Conservation (phyloP, 1,139 yeast species). For the Saccharomycopsis hybrid region DNA sequence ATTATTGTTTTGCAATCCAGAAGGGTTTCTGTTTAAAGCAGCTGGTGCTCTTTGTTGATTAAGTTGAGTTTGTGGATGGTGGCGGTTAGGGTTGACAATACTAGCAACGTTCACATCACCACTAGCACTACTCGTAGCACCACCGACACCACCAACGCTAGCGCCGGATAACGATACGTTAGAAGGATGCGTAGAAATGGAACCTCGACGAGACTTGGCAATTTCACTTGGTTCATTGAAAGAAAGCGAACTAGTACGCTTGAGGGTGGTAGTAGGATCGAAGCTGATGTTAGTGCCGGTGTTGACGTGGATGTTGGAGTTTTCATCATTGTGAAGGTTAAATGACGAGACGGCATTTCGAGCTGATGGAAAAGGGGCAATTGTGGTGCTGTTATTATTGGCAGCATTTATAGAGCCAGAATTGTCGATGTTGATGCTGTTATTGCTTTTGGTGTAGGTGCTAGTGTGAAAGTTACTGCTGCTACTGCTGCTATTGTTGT, state of each 20-base stretch:
- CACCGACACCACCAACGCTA: too few species aligned
- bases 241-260: conserved; percentile 22
- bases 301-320: not conserved
- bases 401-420: too few species aligned
- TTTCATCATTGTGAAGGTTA: not conserved
- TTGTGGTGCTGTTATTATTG: not conserved
- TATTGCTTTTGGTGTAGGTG: too few species aligned
- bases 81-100: not conserved
- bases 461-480: too few species aligned
- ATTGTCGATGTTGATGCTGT: too few species aligned
- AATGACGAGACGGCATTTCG: too few species aligned
- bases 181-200: conserved; percentile 41
- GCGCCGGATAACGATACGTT: conserved; percentile 24
- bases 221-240: conserved; percentile 30
- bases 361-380: not conserved
- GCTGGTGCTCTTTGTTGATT: conserved; percentile 13
- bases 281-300: not conserved
- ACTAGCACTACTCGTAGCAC: too few species aligned
- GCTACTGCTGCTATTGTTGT: too few species aligned
- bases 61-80: conserved; percentile 15
- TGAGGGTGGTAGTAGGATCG: not conserved
- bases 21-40: not conserved
- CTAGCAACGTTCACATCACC: too few species aligned
- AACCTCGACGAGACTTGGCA: conserved; percentile 41
- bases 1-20: too few species aligned